Evolutionary conservation across 2,329 filamentous ascomycete genomes (phyloP).

Genomic region (Colletotrichum noveboracense): DNA sequence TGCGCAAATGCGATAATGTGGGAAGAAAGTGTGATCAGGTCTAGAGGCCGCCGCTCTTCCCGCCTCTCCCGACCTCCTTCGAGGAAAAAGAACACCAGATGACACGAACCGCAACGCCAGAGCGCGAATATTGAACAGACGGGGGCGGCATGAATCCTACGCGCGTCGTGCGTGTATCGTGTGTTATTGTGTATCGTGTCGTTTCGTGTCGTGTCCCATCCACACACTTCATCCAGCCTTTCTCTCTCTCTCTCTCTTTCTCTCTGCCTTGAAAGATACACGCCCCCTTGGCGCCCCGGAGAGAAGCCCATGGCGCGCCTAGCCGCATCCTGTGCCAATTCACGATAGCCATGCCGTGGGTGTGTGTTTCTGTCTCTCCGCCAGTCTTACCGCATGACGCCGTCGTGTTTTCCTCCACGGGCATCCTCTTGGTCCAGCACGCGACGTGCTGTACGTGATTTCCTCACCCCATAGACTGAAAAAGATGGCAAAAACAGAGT

Average conservation of each 20-base stretch:
- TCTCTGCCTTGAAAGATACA: background rate
- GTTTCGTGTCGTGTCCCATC: background rate
- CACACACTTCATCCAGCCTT: background rate
- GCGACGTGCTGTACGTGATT: background rate
- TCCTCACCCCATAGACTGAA: background rate
- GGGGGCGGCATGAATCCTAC: background rate
- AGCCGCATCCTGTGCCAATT: background rate
- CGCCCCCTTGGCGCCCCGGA: background rate
- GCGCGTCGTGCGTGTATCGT: background rate
- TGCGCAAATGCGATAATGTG: background rate
- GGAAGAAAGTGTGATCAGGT: background rate
- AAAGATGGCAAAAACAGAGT: background rate
- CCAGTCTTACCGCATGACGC: constrained; percentile 19
- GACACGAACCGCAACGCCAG: background rate
- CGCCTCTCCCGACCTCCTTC: background rate
- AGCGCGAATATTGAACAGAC: background rate
- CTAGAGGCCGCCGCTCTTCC: background rate
- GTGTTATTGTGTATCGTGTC: background rate
- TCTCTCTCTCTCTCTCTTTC: background rate
- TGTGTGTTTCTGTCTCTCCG: background rate
- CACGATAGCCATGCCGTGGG: background rate
- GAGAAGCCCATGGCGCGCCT: background rate
- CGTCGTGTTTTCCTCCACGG: background rate
- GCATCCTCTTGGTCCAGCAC: background rate
- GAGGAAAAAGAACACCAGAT: background rate